Conservation (phyloP, 148 eudicot species). For the Rhododendron kiyosumense region DNA sequence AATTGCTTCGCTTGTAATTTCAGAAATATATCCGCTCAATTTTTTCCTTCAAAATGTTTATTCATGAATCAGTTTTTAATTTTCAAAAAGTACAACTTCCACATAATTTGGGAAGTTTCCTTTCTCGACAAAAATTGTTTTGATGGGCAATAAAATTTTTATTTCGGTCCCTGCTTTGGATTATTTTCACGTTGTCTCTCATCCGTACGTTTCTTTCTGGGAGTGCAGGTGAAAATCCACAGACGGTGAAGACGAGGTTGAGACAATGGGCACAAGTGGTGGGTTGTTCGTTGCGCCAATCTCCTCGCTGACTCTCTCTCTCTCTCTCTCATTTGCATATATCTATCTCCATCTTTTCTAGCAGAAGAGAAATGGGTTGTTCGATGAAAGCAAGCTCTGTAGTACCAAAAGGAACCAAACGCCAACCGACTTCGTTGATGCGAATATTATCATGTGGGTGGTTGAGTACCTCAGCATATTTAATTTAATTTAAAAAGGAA, state of each 20-base stretch:
- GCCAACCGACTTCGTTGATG: neutral
- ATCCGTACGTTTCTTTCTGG: neutral
- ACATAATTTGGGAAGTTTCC: too few relatives aligned
- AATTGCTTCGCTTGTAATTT: neutral
- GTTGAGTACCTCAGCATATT: neutral
- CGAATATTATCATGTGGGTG: neutral
- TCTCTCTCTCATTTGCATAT: neutral
- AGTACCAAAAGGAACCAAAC: neutral
- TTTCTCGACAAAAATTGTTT: too few relatives aligned
- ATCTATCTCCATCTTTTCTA: neutral
- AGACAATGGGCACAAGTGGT: conserved; percentile 90
- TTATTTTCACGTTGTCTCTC: neutral
- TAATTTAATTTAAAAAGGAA: neutral
- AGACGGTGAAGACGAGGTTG: conserved; percentile 70
- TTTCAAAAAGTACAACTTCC: neutral
- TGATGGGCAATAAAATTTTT: too few relatives aligned
- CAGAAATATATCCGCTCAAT: neutral
- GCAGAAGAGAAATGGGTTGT: neutral
- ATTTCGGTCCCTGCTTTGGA: too few relatives aligned
- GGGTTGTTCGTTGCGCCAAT: conserved; percentile 80
- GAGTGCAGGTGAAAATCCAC: conserved; percentile 63
- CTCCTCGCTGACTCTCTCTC: conserved; percentile 15
- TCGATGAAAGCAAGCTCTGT: neutral
- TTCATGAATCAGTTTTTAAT: neutral
- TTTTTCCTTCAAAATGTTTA: neutral